Conservation (phyloP, 2,329 filamentous ascomycete genomes). For the Fusarium buharicum region DNA sequence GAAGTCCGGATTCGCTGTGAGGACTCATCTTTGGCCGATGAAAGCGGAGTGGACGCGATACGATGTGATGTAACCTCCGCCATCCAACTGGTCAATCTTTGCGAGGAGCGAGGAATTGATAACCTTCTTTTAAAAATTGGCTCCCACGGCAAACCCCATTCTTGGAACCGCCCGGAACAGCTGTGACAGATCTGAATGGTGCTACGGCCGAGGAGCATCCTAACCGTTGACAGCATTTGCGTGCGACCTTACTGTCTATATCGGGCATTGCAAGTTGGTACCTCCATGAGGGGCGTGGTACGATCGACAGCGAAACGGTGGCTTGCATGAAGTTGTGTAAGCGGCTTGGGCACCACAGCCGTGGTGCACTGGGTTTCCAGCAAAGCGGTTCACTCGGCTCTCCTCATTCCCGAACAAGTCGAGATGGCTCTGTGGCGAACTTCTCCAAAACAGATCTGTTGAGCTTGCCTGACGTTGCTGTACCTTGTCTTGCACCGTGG, state of each 20-base stretch:
- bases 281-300: constrained; percentile 27
- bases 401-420: constrained; percentile 17
- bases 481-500: not conserved
- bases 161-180: constrained; percentile 5
- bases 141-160: constrained; percentile 1
- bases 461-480: not conserved
- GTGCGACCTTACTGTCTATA: constrained; percentile 27
- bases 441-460: not conserved
- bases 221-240: constrained; percentile 27
- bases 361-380: constrained; percentile 31
- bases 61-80: constrained; percentile 4
- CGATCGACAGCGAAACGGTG: constrained; percentile 34
- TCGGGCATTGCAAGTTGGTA: constrained; percentile 31
- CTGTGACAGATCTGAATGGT: constrained; percentile 26
- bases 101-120: constrained; percentile 13
- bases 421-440: constrained; percentile 19
- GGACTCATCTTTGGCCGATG: constrained; percentile 15
- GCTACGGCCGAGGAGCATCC: constrained; percentile 18
- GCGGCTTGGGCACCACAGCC: constrained; percentile 33
- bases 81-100: constrained; percentile 14
- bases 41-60: not conserved
- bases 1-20: constrained; percentile 16
- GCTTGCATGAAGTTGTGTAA: constrained; percentile 39
- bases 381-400: constrained; percentile 32
- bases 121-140: constrained; percentile 2